These are phyloP conservation scores for Fraxinus platypoda DNA, from an alignment of 305 asterid genomes.

Conservation along the genomic window DNA sequence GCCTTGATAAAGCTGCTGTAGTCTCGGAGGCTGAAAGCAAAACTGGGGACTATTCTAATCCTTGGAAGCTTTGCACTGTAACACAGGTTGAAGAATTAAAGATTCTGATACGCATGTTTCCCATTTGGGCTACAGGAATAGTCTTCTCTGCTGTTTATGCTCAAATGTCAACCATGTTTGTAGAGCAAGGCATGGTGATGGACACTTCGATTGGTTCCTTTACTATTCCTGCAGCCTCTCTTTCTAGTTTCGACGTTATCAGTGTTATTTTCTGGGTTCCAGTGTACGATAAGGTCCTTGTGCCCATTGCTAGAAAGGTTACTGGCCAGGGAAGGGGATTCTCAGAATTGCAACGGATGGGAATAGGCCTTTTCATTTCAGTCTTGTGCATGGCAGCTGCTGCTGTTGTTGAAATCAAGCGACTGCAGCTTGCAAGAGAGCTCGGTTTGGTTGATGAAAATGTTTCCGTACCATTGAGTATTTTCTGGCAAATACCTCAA, in stretches of 20 bases:
- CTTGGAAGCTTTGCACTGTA: slow-evolving; percentile 84
- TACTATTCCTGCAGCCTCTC: slow-evolving; percentile 81
- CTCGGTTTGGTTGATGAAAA: slow-evolving; percentile 45
- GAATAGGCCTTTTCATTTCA: slow-evolving; percentile 77
- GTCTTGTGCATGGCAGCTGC: slow-evolving; percentile 89
- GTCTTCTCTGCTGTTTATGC: slow-evolving; percentile 82
- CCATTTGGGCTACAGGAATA: slow-evolving; percentile 93
- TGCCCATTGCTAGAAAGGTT: slow-evolving; percentile 68
- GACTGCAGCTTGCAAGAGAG: slow-evolving; percentile 53
- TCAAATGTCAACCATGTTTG: slow-evolving; percentile 91
- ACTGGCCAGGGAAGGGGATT: slow-evolving; percentile 76
- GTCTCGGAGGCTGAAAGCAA: slow-evolving; percentile 45
- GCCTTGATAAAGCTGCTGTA: slow-evolving; percentile 88
- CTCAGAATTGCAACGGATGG: slow-evolving; percentile 83
- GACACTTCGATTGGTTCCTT: slow-evolving; percentile 82
- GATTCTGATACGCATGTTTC: slow-evolving; percentile 87
- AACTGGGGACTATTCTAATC: slow-evolving; percentile 55
- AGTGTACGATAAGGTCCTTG: slow-evolving; percentile 63
- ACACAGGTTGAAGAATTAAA: slow-evolving; percentile 92
- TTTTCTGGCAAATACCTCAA: slow-evolving; percentile 91
- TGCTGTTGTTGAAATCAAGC: slow-evolving; percentile 67
- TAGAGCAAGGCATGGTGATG: slow-evolving; percentile 94
- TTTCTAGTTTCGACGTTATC: slow-evolving; percentile 71
- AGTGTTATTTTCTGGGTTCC: slow-evolving; percentile 88
- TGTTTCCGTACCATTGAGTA: slow-evolving; percentile 65